These are phyloP conservation scores for Thelonectria olida DNA, from an alignment of 2,329 filamentous ascomycete genomes.

Conservation along the genomic window DNA sequence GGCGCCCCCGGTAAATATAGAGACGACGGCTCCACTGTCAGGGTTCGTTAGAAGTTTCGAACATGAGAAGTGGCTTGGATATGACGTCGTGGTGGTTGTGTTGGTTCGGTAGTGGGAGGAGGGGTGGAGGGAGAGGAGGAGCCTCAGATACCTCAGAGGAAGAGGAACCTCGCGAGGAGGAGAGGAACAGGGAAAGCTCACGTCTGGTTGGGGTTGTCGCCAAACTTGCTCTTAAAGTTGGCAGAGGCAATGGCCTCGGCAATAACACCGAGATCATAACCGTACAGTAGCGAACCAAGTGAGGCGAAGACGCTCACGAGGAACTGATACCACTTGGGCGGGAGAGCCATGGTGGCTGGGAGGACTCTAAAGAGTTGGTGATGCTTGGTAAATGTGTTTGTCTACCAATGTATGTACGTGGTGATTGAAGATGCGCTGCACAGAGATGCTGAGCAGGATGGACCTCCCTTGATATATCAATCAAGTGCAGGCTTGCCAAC, in stretches of 20 bases:
- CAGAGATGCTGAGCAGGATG: no score
- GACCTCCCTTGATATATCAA: no score
- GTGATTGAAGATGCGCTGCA: neutral
- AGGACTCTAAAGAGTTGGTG: neutral
- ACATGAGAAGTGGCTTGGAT: no score
- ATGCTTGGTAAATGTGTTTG: neutral
- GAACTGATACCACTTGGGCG: slow-evolving; percentile 59
- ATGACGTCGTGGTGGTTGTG: no score
- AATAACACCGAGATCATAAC: slow-evolving; percentile 45
- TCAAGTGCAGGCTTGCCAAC: neutral
- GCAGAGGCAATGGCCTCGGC: slow-evolving; percentile 61
- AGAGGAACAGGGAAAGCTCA: slow-evolving; percentile 35
- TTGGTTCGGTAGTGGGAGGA: no score
- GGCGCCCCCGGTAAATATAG: slow-evolving; percentile 80
- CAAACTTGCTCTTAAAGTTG: slow-evolving; percentile 53
- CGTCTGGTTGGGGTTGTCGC: slow-evolving; percentile 48
- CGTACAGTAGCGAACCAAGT: slow-evolving; percentile 37
- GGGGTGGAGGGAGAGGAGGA: neutral
- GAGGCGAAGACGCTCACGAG: slow-evolving; percentile 49
- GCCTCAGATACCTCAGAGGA: neutral
- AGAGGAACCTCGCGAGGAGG: neutral
- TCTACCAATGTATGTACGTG: no score
- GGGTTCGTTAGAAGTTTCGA: no score
- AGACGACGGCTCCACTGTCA: slow-evolving; percentile 57
- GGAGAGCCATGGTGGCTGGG: slow-evolving; percentile 48